Evolutionary conservation across 306 rosid genomes (phyloP).

Genomic region (Dryas octopetala): DNA sequence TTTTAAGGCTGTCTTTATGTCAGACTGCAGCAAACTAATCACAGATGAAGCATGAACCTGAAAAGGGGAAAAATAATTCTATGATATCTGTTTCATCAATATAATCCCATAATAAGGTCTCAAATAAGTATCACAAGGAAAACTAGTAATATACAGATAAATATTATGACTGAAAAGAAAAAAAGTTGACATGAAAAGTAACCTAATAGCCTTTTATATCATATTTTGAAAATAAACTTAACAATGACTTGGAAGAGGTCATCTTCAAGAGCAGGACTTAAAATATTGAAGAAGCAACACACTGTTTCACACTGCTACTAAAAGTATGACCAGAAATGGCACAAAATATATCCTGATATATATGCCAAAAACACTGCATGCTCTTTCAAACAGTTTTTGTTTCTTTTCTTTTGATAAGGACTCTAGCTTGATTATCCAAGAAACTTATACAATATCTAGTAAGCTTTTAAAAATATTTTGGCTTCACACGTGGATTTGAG

Average conservation of each 20-base stretch:
- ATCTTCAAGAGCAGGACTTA: background rate
- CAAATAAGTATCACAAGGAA: constrained; percentile 1
- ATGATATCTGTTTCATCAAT: constrained; percentile 20
- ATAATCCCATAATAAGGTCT: constrained; percentile 19
- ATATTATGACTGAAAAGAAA: background rate
- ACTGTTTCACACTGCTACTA: background rate
- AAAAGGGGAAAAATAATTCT: constrained; percentile 19
- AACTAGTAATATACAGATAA: background rate
- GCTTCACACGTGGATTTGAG: background rate
- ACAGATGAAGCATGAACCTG: constrained; percentile 89
- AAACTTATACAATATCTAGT: background rate
- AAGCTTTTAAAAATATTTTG: background rate
- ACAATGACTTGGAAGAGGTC: background rate
- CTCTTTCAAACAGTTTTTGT: background rate
- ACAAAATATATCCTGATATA: background rate
- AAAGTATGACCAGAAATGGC: background rate
- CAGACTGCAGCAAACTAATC: constrained; percentile 88
- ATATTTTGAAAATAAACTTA: background rate
- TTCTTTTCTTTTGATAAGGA: background rate
- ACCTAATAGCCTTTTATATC: background rate
- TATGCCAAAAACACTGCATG: constrained; percentile 1
- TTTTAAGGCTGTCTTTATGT: constrained; percentile 85
- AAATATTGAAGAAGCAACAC: background rate
- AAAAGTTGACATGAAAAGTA: background rate
- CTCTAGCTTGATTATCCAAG: background rate